phyloP scores from a whole-genome alignment of 1,284 basidiomycete species.

The Trametes pubescens region DNA sequence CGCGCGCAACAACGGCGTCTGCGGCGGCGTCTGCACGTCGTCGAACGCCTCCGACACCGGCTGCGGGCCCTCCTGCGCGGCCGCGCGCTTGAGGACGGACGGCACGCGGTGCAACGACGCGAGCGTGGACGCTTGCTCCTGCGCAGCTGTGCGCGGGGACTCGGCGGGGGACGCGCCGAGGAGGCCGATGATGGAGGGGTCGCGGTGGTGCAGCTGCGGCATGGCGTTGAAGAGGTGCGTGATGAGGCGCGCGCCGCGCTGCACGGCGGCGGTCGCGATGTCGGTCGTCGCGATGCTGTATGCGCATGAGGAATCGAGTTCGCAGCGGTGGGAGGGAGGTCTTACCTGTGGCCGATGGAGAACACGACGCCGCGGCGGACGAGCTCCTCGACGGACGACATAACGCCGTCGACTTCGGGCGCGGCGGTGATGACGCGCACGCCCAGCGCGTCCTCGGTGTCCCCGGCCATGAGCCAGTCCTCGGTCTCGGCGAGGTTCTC shows the following conservation, averaged over 20 bases:
- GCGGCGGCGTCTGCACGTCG: slow-evolving; percentile 66
- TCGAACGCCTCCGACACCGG: slow-evolving; percentile 70
- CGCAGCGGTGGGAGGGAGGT: too few relatives aligned
- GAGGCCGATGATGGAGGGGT: slow-evolving; percentile 88
- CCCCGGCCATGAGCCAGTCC: slow-evolving; percentile 67
- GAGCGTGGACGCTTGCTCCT: slow-evolving; percentile 25
- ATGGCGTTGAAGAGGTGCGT: slow-evolving; percentile 95
- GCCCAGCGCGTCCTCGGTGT: slow-evolving; percentile 53
- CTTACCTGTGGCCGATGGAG: slow-evolving; percentile 88
- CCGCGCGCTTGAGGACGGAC: slow-evolving; percentile 35
- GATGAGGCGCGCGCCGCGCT: slow-evolving; percentile 80
- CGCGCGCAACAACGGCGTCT: slow-evolving; percentile 53
- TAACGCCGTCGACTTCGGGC: slow-evolving; percentile 86
- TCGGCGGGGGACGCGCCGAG: slow-evolving; percentile 73
- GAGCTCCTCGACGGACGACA: slow-evolving; percentile 70
- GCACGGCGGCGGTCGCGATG: slow-evolving; percentile 71
- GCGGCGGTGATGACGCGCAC: slow-evolving; percentile 89
- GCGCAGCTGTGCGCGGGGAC: slow-evolving; percentile 38
- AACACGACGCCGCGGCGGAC: slow-evolving; percentile 75
- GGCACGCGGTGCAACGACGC: slow-evolving; percentile 30
- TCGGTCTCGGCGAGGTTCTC: slow-evolving; percentile 67
- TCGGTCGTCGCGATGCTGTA: slow-evolving; percentile 69
- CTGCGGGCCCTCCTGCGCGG: slow-evolving; percentile 37
- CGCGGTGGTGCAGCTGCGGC: slow-evolving; percentile 86
- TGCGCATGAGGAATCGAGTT: too few relatives aligned